Percentiles rank a stretch among this genome's conserved stretches.
Evolutionary conservation across 805 yeast species (phyloP).

Genomic region (Barnettozyma populi): DNA sequence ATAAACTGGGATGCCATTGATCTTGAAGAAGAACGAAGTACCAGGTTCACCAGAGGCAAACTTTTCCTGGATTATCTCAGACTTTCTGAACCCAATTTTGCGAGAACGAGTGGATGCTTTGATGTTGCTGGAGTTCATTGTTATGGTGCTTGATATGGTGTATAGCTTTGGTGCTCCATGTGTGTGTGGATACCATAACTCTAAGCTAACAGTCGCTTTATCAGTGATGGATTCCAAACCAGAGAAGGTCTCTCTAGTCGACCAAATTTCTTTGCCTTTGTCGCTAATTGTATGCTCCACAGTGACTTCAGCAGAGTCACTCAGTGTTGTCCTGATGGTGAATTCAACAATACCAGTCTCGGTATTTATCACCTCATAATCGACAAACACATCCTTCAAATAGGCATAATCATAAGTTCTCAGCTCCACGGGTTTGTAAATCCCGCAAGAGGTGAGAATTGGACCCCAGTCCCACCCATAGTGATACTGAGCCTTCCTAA

Average conservation of each 20-base stretch:
- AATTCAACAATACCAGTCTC: conserved; percentile 5
- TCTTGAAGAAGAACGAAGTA: conserved; percentile 15
- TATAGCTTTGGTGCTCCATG: conserved; percentile 15
- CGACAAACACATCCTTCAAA: conserved; percentile 9
- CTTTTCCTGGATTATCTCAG: conserved; percentile 12
- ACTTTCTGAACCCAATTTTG: conserved; percentile 15
- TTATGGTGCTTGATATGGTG: conserved; percentile 1
- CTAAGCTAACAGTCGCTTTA: neutral
- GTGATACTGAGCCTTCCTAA: conserved; percentile 49
- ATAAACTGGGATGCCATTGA: conserved; percentile 14
- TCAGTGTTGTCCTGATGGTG: conserved; percentile 2
- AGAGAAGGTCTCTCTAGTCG: neutral
- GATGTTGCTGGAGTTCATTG: neutral
- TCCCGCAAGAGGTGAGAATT: conserved; percentile 14
- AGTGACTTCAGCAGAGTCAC: conserved; percentile 2
- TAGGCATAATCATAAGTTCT: conserved; percentile 2
- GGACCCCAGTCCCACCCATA: conserved; percentile 60
- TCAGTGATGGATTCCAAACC: neutral
- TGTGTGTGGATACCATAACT: conserved; percentile 18
- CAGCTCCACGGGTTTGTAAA: conserved; percentile 14
- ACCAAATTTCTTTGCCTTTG: conserved; percentile 9
- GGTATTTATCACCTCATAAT: conserved; percentile 11
- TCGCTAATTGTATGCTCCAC: conserved; percentile 5
- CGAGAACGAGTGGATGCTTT: conserved; percentile 5
- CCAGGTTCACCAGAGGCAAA: conserved; percentile 7